Percentiles rank a stretch among this genome's conserved stretches.
phyloP scores from a whole-genome alignment of 805 yeast species.

The Candida chilensis region DNA sequence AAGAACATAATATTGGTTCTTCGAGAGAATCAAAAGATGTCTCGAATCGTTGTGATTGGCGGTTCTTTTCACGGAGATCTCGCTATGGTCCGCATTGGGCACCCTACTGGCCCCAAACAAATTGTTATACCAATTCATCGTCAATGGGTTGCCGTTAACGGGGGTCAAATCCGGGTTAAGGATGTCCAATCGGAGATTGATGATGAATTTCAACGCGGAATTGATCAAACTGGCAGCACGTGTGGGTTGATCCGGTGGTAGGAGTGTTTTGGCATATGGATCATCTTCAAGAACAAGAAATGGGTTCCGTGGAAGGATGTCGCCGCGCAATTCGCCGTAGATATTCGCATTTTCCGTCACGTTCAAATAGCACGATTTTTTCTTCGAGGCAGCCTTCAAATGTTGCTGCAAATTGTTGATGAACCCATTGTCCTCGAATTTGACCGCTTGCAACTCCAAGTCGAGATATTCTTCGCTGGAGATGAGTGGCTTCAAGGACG shows the following conservation, averaged over 20 bases:
- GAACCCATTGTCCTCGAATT: constrained; percentile 31
- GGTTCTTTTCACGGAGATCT: constrained; percentile 27
- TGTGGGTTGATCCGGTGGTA: constrained; percentile 56
- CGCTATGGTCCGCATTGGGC: constrained; percentile 19
- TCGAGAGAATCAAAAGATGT: constrained; percentile 40
- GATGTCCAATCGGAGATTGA: constrained; percentile 43
- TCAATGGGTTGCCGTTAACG: constrained; percentile 36
- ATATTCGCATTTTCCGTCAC: constrained; percentile 48
- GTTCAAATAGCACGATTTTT: constrained; percentile 45
- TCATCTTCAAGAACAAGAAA: constrained; percentile 68
- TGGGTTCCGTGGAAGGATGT: constrained; percentile 70
- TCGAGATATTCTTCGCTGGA: constrained; percentile 39
- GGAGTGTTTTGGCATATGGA: constrained; percentile 42
- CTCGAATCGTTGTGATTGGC: constrained; percentile 23
- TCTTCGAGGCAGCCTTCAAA: constrained; percentile 32
- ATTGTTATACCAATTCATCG: constrained; percentile 62
- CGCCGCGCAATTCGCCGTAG: constrained; percentile 56
- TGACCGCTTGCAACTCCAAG: constrained; percentile 31
- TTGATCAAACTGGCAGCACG: constrained; percentile 60
- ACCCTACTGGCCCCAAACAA: constrained; percentile 63
- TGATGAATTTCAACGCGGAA: constrained; percentile 58
- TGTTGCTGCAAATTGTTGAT: constrained; percentile 44
- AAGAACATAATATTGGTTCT: constrained; percentile 40
- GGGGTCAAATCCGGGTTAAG: constrained; percentile 54
- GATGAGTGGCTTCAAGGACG: constrained; percentile 52